phyloP scores from a whole-genome alignment of 495 filamentous ascomycete genomes.

The Sabuloglossum arenarium region DNA sequence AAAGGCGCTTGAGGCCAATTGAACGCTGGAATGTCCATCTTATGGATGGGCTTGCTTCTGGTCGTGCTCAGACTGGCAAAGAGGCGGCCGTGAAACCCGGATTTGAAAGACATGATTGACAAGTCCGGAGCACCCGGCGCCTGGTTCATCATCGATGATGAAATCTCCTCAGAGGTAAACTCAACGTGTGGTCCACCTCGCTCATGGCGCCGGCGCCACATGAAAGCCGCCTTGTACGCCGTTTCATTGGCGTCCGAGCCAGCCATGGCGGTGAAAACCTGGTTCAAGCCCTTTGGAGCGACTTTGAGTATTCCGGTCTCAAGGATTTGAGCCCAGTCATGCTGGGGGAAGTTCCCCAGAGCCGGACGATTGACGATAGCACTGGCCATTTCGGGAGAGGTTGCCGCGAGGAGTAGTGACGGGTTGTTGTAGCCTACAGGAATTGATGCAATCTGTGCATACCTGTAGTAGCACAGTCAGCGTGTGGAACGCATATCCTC shows the following conservation, averaged over 20 bases:
- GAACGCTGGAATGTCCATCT: constrained; percentile 94
- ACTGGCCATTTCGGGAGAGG: constrained; percentile 5
- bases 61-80: constrained; percentile 88
- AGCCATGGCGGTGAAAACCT: constrained; percentile 92
- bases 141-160: constrained; percentile 68
- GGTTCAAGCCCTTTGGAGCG: constrained; percentile 76
- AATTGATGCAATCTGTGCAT: constrained; percentile 7
- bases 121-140: constrained; percentile 62
- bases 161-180: constrained; percentile 66
- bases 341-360: constrained; percentile 6
- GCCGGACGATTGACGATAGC: constrained; percentile 7
- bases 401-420: background rate
- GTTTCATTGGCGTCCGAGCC: constrained; percentile 97
- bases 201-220: constrained; percentile 80
- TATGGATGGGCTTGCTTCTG: constrained; percentile 92
- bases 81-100: constrained; percentile 86
- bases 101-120: constrained; percentile 84
- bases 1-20: constrained; percentile 96
- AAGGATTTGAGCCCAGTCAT: constrained; percentile 7
- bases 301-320: constrained; percentile 25
- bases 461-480: background rate
- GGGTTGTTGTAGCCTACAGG: constrained; percentile 8
- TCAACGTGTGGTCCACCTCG: constrained; percentile 66
- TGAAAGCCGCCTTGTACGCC: constrained; percentile 98
- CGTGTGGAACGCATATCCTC: background rate